Evolutionary conservation across 169 alveolate species (phyloP), one percentile per base, ranked within the genome.

Genomic region (Miamiensis avidus): DNA sequence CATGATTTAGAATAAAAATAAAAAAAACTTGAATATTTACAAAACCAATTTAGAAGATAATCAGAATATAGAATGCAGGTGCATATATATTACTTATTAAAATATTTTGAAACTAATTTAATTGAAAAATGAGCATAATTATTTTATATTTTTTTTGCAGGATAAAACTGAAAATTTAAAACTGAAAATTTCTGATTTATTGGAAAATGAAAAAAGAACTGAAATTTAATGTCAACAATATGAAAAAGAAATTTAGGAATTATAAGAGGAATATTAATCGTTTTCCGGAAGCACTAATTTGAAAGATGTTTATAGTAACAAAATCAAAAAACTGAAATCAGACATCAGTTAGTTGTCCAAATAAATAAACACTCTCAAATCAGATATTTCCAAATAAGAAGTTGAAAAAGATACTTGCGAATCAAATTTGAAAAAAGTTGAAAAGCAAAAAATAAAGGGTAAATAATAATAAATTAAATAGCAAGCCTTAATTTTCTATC

Each of bases 251-350:
- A 83, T 91, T 0, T 92, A 90, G 76, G 91, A 88, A 81, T 76
- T 92, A 32, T 88, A 92, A 75, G 85, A 88, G 65, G 94, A 90
- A 65, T 87, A 88, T 76, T 89, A 92, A 72, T 84, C 87, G 73
- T 89, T 88, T 75, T 89, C 91, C 34, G 81, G 89, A 27, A 76
- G 86, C 83, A 95, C 89, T 76, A 88, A 86, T 78, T 82, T 89
- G 74, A 94, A 89, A 78, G 92, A 88, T 87, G 84, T 85, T 4
- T 81, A 88, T 82, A 89, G 84, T 0, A 95, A 81, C 69, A 92
- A 87, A 84, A 90, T 92, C 76, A 84, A 89, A 82, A 95, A 93
- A 89, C 84, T 75, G 65, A 89, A 88, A 89, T 74, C 79, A 83
- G 92, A 83, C 65, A 92, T 89, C 78, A 89, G 86, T 86, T 49